Base-by-base conservation (phyloP, 805 yeast species). In the Maudiozyma saulgeensis region DNA sequence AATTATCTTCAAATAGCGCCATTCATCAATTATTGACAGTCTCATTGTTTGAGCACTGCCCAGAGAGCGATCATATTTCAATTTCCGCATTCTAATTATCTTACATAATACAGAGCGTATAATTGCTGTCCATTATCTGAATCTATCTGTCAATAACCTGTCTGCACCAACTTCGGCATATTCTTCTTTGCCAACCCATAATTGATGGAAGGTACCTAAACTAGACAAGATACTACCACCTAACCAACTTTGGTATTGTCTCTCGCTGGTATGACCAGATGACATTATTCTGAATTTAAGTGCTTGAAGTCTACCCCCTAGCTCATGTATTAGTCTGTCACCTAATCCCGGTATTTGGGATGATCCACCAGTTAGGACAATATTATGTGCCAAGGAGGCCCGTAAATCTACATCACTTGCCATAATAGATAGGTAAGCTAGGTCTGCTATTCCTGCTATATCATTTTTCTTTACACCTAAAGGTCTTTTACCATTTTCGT, bases 121-220 rank as follows among this genome's bases (percentile, higher is more conserved):
- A 35, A 16, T 35, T 13, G 16, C 15, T n/a, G 18, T 35, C 38
- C 13, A 4, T 15, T 66, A 89, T 68, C 96, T 82, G 68, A 89
- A 89, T 68, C 96, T 76, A 66, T 84, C 91, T 49, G 79, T 78
- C 50, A 87, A 75, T 49, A 90, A 74, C 63, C 88, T 79, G 49
- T 87, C 93, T 12, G 81, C 81, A 6, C 97, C 97, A 25, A 81
- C 87, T 66, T 90, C 96, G 53, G 87, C 88, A 58, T 83, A 86
- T 66, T 90, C 97, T 55, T 78, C 79, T 60, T 81, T 82, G 41
- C 90, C 84, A 2, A 90, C 96, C 96, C 96, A 90, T 69, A 86
- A 71, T 67, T 90, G 97, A 66, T 90, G 97, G 74, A 90, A 90
- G 2, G 96, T 87, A 34, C 97, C 97, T 57, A 90, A 74, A 47